Evolutionary conservation across 331 rosid species (phyloP).

Genomic region (Rhamnella rubrinervis): DNA sequence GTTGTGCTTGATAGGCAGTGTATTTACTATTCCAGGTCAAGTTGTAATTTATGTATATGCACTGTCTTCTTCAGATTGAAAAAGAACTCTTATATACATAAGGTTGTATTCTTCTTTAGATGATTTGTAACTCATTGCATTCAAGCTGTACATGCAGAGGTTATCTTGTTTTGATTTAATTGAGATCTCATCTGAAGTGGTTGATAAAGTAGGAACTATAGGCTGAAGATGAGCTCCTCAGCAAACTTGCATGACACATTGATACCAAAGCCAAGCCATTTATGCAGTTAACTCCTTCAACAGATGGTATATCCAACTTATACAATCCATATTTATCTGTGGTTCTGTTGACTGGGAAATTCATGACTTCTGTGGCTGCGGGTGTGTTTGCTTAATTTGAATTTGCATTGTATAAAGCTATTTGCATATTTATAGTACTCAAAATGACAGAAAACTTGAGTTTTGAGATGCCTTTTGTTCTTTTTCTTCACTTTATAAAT

Average conservation of each 20-base stretch:
- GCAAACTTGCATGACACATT: constrained; percentile 56
- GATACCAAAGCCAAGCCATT: constrained; percentile 49
- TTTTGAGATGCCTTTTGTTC: too few species aligned
- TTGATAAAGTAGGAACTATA: constrained; percentile 51
- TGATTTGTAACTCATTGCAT: constrained; percentile 59
- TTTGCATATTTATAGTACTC: too few species aligned
- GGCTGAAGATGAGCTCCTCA: constrained; percentile 34
- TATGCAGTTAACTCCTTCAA: constrained; percentile 55
- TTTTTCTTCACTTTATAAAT: too few species aligned
- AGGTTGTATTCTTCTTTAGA: constrained; percentile 38
- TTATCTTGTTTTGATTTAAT: constrained; percentile 58
- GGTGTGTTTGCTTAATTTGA: constrained; percentile 54
- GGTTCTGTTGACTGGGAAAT: constrained; percentile 52
- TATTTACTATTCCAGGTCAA: constrained; percentile 20
- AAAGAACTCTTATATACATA: too few species aligned
- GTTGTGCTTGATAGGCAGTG: constrained; percentile 11
- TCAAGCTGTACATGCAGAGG: constrained; percentile 62
- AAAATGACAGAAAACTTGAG: too few species aligned
- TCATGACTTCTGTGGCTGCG: constrained; percentile 41
- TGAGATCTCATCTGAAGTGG: constrained; percentile 47
- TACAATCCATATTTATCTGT: constrained; percentile 55
- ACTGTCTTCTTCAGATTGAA: constrained; percentile 67
- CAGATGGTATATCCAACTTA: constrained; percentile 54
- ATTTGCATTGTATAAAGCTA: constrained; percentile 68
- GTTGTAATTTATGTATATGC: constrained; percentile 5